Evolutionary conservation across 257 asterid genomes (phyloP).

Genomic region (Ilex asprella): DNA sequence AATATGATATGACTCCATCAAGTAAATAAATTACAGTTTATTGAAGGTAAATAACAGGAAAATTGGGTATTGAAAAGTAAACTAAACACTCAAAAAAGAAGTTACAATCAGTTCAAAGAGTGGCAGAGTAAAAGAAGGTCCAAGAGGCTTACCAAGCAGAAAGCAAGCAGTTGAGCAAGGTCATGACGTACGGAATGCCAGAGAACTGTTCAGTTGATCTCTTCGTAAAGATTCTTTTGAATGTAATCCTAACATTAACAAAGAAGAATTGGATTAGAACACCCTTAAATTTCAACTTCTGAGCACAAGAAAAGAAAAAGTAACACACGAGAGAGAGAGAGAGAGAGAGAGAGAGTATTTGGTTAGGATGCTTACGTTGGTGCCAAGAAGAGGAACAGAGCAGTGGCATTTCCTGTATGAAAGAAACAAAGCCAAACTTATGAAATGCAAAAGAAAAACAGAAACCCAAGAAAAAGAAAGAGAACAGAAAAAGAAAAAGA

Average conservation of each 20-base stretch:
- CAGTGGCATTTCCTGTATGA: conserved; percentile 61
- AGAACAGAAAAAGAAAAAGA: not conserved
- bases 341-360: too few relatives aligned
- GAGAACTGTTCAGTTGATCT: not conserved
- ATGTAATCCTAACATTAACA: not conserved
- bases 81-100: too few relatives aligned
- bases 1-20: too few relatives aligned
- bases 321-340: not conserved
- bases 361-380: conserved; percentile 46
- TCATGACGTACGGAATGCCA: not conserved
- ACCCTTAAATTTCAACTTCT: too few relatives aligned
- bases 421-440: conserved; percentile 4
- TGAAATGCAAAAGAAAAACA: not conserved
- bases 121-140: too few relatives aligned
- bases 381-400: conserved; percentile 76
- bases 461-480: not conserved
- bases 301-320: too few relatives aligned
- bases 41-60: too few relatives aligned
- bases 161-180: not conserved
- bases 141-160: not conserved
- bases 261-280: not conserved
- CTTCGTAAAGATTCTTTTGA: not conserved
- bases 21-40: too few relatives aligned
- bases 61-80: too few relatives aligned
- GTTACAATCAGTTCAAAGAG: too few relatives aligned